These are phyloP conservation scores for Euclidium syriacum DNA, from an alignment of 345 rosid genomes.

Conservation along the genomic window DNA sequence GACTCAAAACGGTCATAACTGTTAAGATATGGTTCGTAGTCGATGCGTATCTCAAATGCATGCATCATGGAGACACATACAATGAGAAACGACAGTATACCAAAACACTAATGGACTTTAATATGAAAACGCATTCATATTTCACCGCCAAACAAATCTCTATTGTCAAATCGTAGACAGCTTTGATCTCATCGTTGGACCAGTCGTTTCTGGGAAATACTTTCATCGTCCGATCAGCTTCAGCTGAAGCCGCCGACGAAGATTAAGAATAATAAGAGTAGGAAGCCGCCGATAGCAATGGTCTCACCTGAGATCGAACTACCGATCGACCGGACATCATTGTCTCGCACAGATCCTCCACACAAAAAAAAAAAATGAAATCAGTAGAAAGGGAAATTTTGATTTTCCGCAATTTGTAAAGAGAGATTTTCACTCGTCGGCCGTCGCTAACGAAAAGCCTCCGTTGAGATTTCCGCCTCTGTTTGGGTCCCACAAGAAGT, in stretches of 20 bases:
- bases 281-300: not conserved
- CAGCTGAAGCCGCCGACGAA: constrained; percentile 62
- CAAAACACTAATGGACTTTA: too few relatives aligned
- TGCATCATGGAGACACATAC: too few relatives aligned
- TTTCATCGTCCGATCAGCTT: constrained; percentile 53
- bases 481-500: constrained; percentile 4
- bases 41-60: too few relatives aligned
- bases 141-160: too few relatives aligned
- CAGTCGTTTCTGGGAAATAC: constrained; percentile 63
- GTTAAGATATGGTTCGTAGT: too few relatives aligned
- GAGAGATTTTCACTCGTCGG: too few relatives aligned
- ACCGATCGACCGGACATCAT: constrained; percentile 37
- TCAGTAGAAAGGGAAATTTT: not conserved
- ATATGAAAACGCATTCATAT: too few relatives aligned
- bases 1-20: too few relatives aligned
- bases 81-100: too few relatives aligned
- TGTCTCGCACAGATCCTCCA: too few relatives aligned
- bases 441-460: not conserved
- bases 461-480: constrained; percentile 31
- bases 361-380: not conserved
- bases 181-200: constrained; percentile 52
- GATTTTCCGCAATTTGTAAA: too few relatives aligned
- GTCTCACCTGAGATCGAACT: constrained; percentile 18
- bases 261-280: constrained; percentile 8
- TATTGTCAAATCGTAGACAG: constrained; percentile 44